Conservation (phyloP, 2,329 filamentous ascomycete genomes). For the Xylariales sp. region DNA sequence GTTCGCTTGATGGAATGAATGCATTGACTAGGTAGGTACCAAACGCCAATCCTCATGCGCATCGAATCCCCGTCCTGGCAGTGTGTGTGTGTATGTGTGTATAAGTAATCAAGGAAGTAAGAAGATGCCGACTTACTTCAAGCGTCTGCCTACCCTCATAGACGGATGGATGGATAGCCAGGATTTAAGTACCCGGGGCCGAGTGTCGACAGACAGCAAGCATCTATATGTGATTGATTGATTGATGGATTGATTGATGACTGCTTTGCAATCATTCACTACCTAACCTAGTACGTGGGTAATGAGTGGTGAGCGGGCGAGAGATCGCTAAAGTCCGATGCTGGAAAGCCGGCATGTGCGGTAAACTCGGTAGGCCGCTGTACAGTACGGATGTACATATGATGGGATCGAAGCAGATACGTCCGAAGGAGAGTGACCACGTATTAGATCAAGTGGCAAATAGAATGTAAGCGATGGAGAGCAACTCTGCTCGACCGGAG, state of each 20-base stretch:
- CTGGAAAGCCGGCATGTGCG: constrained; percentile 10
- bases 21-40: too few species aligned
- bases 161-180: not conserved
- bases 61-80: not conserved
- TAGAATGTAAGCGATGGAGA: not conserved
- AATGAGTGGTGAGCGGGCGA: constrained; percentile 12
- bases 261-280: constrained; percentile 11
- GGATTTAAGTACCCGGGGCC: not conserved
- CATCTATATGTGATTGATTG: too few species aligned
- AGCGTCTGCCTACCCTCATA: not conserved
- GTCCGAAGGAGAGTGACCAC: not conserved
- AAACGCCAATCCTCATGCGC: not conserved
- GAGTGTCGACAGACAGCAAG: not conserved
- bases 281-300: not conserved
- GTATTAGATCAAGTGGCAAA: not conserved
- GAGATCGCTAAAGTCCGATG: constrained; percentile 36
- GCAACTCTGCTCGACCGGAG: not conserved
- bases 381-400: not conserved
- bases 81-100: not conserved
- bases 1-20: not conserved
- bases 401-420: not conserved
- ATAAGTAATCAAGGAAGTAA: not conserved
- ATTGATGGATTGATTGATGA: not conserved
- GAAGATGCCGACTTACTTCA: constrained; percentile 1
- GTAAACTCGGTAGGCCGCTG: constrained; percentile 7